Conservation (phyloP, 2,329 filamentous ascomycete genomes). For the Diaporthe eres region DNA sequence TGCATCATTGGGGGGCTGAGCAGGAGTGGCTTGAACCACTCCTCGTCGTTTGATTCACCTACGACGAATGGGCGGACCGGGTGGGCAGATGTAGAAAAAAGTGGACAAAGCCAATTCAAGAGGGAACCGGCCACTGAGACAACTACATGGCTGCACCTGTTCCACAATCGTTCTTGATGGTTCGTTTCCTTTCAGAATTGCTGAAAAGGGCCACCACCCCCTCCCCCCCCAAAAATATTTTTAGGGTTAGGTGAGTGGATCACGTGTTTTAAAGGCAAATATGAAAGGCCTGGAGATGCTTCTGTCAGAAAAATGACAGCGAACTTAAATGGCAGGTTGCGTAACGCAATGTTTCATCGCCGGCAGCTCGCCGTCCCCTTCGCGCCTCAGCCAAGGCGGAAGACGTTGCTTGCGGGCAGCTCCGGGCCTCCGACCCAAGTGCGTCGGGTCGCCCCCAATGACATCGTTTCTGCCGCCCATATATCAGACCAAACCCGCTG, state of each 20-base stretch:
- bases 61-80: too few species aligned
- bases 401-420: conserved; percentile 2
- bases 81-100: background rate
- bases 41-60: background rate
- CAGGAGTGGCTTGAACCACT: background rate
- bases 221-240: background rate
- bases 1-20: conserved; percentile 21
- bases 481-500: conserved; percentile 22
- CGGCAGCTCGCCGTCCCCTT: background rate
- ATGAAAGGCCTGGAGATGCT: background rate
- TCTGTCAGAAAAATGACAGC: background rate
- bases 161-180: background rate
- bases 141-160: background rate
- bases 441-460: background rate
- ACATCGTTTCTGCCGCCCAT: conserved; percentile 5
- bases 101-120: background rate
- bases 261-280: too few species aligned
- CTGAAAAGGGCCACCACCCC: background rate
- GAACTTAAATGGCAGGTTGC: background rate
- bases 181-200: background rate
- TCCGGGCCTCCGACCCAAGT: background rate
- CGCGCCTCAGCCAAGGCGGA: conserved; percentile 27
- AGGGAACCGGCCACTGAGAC: background rate
- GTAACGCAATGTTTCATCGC: conserved; percentile 6
- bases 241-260: background rate